Base-by-base conservation (phyloP, 1,139 yeast genomes). In the Blastobotrys illinoisensis region DNA sequence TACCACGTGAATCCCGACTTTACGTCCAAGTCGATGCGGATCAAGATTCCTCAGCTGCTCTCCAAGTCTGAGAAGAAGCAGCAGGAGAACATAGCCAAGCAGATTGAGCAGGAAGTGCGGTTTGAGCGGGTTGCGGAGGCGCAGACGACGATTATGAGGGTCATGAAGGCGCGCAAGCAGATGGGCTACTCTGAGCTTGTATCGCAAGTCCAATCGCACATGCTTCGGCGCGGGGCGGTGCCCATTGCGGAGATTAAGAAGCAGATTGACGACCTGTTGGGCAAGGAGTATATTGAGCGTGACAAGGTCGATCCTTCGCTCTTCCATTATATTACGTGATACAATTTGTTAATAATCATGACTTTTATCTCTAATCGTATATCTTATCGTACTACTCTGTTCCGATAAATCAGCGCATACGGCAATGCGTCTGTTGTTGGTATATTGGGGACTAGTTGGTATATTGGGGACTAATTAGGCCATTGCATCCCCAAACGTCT, bases 111-210 rank as follows among this genome's bases (percentile, higher is more conserved):
- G 13, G 64, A 62, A 44, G 68, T 67, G n/a, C 54, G 55, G 18
- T 60, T 66, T n/a, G 72, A 70, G 46, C 65, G 71, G 19, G 62
- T 64, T 44, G 66, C 65, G 58, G 68, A 67, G 46, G 60, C 73
- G 9, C 74, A 69, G 52, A 75, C 77, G 0, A 69, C 70, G 9
- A 67, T 73, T 16, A 67, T 70, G 9, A 64, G 76, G 13, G 56
- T 65, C 32, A 62, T 74, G 71, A 73, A 73, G 60, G 56, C 67
- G 3, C 60, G 67, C 4, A 65, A 65, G 50, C 55, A 55, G 18
- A 58, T 74, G 48, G 48, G 56, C 2, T 79, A 76, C 58, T 65
- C 64, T 0, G 68, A 66, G 24, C 65, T 76, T n/a, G 63, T 74
- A 1, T 67, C 64, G 45, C 63, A 62, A 52, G 64, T 69, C 1